A percentile compares a stretch with the other conserved stretches of the same genome.
These are phyloP conservation scores for Rosa hybrid DNA, from an alignment of 331 rosid genomes.

Conservation along the genomic window DNA sequence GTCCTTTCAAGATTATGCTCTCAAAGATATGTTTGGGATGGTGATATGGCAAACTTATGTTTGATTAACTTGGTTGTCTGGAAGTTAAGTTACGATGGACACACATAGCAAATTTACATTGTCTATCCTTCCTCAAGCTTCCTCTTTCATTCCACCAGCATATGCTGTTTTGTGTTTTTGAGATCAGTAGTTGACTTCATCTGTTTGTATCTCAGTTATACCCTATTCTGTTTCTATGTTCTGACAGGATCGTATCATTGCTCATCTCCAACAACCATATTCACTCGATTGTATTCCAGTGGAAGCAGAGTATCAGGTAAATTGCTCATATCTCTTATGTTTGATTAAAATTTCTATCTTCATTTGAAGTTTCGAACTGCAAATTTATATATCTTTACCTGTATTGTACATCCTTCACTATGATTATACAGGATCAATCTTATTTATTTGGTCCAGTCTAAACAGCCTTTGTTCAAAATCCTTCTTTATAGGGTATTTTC, in stretches of 20 bases:
- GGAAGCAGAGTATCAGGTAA: slow-evolving; percentile 94
- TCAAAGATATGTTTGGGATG: background rate
- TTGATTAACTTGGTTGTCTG: background rate
- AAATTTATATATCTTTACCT: background rate
- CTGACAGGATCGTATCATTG: slow-evolving; percentile 85
- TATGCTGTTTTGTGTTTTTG: background rate
- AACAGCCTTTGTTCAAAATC: too few relatives aligned
- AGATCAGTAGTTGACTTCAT: background rate
- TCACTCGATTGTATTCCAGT: slow-evolving; percentile 92
- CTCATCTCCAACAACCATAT: slow-evolving; percentile 95
- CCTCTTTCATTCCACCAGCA: background rate
- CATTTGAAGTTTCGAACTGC: background rate
- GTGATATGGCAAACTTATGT: background rate
- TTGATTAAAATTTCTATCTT: background rate
- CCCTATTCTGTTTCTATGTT: slow-evolving; percentile 8
- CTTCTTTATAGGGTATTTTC: too few relatives aligned
- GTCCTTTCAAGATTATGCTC: background rate
- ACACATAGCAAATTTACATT: background rate
- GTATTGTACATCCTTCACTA: too few relatives aligned
- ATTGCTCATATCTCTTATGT: background rate
- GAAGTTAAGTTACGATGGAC: background rate
- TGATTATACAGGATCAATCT: too few relatives aligned
- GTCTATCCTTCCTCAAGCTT: background rate
- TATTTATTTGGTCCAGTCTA: too few relatives aligned
- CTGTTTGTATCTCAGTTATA: background rate